Evolutionary conservation across 495 filamentous ascomycete species (phyloP), one percentile per base, ranked within the genome.

Genomic region (Hypoxylon fuscum): DNA sequence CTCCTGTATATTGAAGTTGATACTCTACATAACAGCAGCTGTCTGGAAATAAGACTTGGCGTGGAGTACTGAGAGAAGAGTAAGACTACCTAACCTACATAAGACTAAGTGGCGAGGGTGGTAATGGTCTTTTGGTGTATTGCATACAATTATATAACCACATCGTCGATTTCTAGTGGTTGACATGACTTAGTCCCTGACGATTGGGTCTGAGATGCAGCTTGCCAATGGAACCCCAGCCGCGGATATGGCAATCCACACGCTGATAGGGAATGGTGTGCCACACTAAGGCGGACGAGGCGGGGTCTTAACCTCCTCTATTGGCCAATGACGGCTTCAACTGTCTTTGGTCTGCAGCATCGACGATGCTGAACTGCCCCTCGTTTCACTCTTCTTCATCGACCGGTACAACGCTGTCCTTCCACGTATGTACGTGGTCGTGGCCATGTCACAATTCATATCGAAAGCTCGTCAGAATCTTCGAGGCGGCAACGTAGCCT

Each of bases 171-270:
- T n/a, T 45, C 22, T 55, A 52, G 37, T 56, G 45, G 56, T 29
- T 25, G 4, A 34, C 11, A 37, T 35, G 5, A 18, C 32, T 40
- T 20, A 66, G 63, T 53, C 63, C 63, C 57, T 66, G 57, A 45
- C 63, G 57, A 66, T 66, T 66, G 63, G 63, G 63, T 58, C 53
- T 34, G 56, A 11, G 45, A 52, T 60, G 54, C 54, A 49, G 53
- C 27, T 58, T 38, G 40, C 25, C 27, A 43, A 60, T 61, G 56
- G 27, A 56, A 66, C 56, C 52, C 52, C 41, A 61, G 35, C 23
- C 25, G 41, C 46, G 56, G 41, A 66, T 53, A 61, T 59, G 62
- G 62, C 49, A 64, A 55, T 59, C 46, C 50, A 59, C 29, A 50
- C 52, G 40, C 57, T 62, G 57, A 62, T 66, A 62, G 53, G 42